Base-by-base conservation (phyloP, 2,329 filamentous ascomycete genomes). In the Tetracladium maxilliforme region DNA sequence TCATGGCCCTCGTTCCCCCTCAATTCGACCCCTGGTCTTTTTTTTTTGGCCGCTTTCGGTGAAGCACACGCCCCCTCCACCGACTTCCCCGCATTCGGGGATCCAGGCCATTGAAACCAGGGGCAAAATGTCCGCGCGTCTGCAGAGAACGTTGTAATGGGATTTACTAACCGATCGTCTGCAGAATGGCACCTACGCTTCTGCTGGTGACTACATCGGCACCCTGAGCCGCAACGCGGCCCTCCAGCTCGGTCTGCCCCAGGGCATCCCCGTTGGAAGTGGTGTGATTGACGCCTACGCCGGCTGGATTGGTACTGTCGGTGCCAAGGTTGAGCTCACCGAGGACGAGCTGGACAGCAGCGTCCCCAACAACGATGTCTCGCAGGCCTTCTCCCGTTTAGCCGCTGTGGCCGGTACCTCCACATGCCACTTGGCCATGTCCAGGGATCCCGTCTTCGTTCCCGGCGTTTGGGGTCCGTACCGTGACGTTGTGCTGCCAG, bases 271-370 rank as follows among this genome's bases (percentile, higher is more conserved):
- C 11, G 79, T 98, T 28, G 90, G 90, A 27, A 92, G 83, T 43
- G 86, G 86, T 49, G 90, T 98, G 35, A 98, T 98, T 44, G 90
- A 98, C 48, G 90, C 90, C 11, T 98, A 98, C 43, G 90, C 90
- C 31, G 90, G 90, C 35, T 98, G 90, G 90, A 90, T 98, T 38
- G 90, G 90, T 32, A 95, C 90, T 2, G 90, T 98, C n/a, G 90
- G 90, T 30, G 87, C 90, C 32, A 94, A 94, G 51, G 82, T 94
- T 39, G 68, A 83, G 36, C 66, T 92, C 10, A 62, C 64, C 20
- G 55, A 62, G 29, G 70, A 78, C 28, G 65, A 77, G 23, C 63
- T 87, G 19, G 74, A 77, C 44, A 60, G 68, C 31, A 65, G 65
- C 18, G 61, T 65, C 5, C 65, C 79, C 2, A 73, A 78, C 44